A percentile compares a stretch with the other conserved stretches of the same genome.
Evolutionary conservation across 2,329 filamentous ascomycete genomes (phyloP).

Genomic region (Diaporthe australafricana): DNA sequence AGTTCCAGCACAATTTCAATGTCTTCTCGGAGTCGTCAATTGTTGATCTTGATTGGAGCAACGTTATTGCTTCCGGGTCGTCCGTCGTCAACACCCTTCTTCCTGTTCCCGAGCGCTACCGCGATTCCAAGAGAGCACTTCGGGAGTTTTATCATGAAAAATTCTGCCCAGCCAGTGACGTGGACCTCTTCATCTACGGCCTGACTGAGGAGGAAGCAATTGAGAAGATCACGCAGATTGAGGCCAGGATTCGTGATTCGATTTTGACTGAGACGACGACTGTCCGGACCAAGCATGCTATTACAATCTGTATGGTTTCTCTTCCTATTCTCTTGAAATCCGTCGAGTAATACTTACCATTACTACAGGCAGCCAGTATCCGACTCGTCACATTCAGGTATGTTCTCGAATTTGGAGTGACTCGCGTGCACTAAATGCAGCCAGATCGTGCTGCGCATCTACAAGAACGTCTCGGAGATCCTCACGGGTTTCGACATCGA

Average conservation of each 20-base stretch:
- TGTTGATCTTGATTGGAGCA: slow-evolving; percentile 82
- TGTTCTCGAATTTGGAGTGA: not conserved
- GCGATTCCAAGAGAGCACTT: slow-evolving; percentile 70
- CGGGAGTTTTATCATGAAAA: slow-evolving; percentile 85
- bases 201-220: slow-evolving; percentile 81
- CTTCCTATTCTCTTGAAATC: not conserved
- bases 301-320: slow-evolving; percentile 73
- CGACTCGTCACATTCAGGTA: slow-evolving; percentile 80
- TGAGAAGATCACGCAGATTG: slow-evolving; percentile 87
- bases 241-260: slow-evolving; percentile 78
- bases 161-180: slow-evolving; percentile 85
- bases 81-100: slow-evolving; percentile 84
- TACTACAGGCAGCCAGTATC: slow-evolving; percentile 76
- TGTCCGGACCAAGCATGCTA: slow-evolving; percentile 86
- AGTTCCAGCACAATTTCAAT: slow-evolving; percentile 83
- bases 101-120: slow-evolving; percentile 73
- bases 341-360: not conserved
- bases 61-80: slow-evolving; percentile 84
- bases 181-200: slow-evolving; percentile 88
- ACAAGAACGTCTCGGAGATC: slow-evolving; percentile 86
- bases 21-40: slow-evolving; percentile 85
- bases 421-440: slow-evolving; percentile 31
- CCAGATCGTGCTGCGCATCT: slow-evolving; percentile 85
- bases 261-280: slow-evolving; percentile 87
- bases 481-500: slow-evolving; percentile 91